phyloP scores from a whole-genome alignment of 768 basidiomycete species.

The Pulveroboletus sp. region DNA sequence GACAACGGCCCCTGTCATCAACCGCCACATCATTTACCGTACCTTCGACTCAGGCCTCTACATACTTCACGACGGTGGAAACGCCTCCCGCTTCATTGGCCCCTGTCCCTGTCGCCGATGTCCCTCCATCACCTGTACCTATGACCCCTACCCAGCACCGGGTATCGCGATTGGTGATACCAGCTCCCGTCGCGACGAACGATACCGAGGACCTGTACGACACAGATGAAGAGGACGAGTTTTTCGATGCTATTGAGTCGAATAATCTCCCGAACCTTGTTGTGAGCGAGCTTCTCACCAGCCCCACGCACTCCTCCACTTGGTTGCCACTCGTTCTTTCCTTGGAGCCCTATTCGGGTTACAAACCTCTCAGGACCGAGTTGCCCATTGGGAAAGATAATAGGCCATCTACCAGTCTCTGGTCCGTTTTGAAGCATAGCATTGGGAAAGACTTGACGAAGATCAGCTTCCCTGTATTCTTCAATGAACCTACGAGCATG shows the following conservation, averaged over 20 bases:
- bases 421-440: slow-evolving; percentile 91
- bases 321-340: slow-evolving; percentile 35
- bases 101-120: background rate
- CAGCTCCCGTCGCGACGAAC: slow-evolving; percentile 16
- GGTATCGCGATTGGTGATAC: slow-evolving; percentile 10
- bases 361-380: slow-evolving; percentile 52
- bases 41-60: slow-evolving; percentile 16
- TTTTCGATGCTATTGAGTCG: slow-evolving; percentile 93
- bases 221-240: slow-evolving; percentile 90
- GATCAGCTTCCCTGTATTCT: slow-evolving; percentile 92
- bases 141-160: slow-evolving; percentile 25
- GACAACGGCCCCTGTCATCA: slow-evolving; percentile 20
- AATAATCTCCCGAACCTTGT: slow-evolving; percentile 73
- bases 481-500: slow-evolving; percentile 95
- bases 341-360: slow-evolving; percentile 57
- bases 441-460: slow-evolving; percentile 96
- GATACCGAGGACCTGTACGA: slow-evolving; percentile 36
- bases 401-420: slow-evolving; percentile 83
- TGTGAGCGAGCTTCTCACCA: slow-evolving; percentile 58
- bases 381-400: slow-evolving; percentile 69
- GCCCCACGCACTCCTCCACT: slow-evolving; percentile 35
- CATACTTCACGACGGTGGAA: slow-evolving; percentile 23
- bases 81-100: slow-evolving; percentile 12
- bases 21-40: slow-evolving; percentile 5
- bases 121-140: background rate